Base-by-base conservation (phyloP, 2,329 filamentous ascomycete genomes). In the Clonostachys byssicola region DNA sequence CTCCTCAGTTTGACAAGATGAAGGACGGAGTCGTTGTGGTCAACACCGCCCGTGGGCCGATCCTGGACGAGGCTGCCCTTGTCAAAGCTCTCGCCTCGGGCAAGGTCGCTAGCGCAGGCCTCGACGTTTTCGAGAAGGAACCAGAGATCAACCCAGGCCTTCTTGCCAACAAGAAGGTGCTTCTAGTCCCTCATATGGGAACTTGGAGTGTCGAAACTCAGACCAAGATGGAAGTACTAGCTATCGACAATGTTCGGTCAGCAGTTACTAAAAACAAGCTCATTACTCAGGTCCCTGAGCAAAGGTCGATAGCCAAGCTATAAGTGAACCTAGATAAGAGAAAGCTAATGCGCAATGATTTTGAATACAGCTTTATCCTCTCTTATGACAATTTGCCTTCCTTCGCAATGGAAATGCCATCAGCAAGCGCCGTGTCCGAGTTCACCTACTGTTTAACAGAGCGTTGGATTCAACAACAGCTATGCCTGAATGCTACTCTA, bases 61-160 rank as follows among this genome's bases (percentile, higher is more conserved):
- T 94, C 47, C 87, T 95, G 58, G 86, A 95, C 57, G 89, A 95
- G 66, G 83, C 75, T 7, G 89, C 89, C 2, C 79, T 95, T 8
- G 89, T 92, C 6, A 70, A 81, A 41, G 88, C 89, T 2, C 74
- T 95, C 3, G 77, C 85, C 17, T 75, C 70, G 13, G 88, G 88
- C 7, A 80, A 82, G 49, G 87, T 95, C 40, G 76, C 77, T 53
- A 85, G 81, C 10, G 84, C 74, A 13, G 89, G 89, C 2, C 74
- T 95, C 6, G 89, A 95, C 61, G 89, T 95, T 43, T 95, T 84
- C 59, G 89, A 95, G 61, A 74, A 91, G 34, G 89, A 95, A 65
- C 90, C 90, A 1, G 74, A 80, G 49, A 71, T 95, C 30, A 87
- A 94, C 59, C 83, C 83, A 0, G 87, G 85, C 1, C 71, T 95